A percentile compares a stretch with the other conserved stretches of the same genome.
Conservation (phyloP, 2,329 filamentous ascomycete species). For the Cladosporium sp. region DNA sequence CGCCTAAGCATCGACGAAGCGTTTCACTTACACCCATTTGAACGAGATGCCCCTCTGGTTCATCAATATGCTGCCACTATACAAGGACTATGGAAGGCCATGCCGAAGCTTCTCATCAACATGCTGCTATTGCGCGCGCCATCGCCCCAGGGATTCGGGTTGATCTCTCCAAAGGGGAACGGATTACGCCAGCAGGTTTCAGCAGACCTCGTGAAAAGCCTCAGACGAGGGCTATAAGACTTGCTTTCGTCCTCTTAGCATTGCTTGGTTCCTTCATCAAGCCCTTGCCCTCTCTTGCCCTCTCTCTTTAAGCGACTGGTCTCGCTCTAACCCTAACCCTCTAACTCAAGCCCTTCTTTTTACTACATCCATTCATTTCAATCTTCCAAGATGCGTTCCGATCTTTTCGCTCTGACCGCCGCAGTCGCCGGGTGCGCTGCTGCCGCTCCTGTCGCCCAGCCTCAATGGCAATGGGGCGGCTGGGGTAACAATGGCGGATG, state of each 20-base stretch:
- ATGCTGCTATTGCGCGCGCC: too few species aligned
- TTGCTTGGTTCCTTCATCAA: constrained; percentile 12
- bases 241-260: neutral
- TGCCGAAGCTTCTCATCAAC: too few species aligned
- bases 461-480: constrained; percentile 6
- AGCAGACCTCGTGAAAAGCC: too few species aligned
- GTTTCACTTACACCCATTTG: too few species aligned
- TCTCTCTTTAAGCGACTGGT: constrained; percentile 8
- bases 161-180: too few species aligned
- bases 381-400: constrained; percentile 7
- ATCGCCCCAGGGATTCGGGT: too few species aligned
- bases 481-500: constrained; percentile 7
- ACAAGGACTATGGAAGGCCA: too few species aligned
- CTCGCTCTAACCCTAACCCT: neutral
- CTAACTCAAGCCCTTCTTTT: neutral
- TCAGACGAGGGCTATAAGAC: too few species aligned
- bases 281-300: neutral
- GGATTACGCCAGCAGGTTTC: too few species aligned
- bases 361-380: constrained; percentile 1
- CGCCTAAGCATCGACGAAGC: too few species aligned
- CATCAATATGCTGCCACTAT: too few species aligned
- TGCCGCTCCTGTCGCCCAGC: constrained; percentile 7
- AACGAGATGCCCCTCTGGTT: too few species aligned
- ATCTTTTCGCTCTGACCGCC: constrained; percentile 9
- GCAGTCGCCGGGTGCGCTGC: constrained; percentile 11